Evolutionary conservation across 192 early-diverging fungal genomes (phyloP).

Genomic region (Coemansia furcata): DNA sequence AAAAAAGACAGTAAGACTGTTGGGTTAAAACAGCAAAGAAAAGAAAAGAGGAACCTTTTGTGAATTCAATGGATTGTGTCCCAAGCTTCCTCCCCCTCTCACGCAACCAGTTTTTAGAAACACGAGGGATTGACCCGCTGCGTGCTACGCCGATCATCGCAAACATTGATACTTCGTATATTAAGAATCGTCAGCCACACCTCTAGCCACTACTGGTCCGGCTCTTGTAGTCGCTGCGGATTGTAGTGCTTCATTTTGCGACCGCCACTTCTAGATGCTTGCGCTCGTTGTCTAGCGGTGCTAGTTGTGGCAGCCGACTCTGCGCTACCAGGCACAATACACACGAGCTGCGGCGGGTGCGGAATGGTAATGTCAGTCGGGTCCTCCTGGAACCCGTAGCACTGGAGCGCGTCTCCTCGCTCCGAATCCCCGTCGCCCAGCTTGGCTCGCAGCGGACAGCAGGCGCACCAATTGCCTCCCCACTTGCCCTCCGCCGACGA

Average conservation of each 20-base stretch:
- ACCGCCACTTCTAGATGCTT: neutral
- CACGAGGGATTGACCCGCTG: neutral
- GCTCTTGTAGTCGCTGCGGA: neutral
- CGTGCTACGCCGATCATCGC: neutral
- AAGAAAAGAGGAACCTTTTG: neutral
- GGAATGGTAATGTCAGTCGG: conserved; percentile 46
- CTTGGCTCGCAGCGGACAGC: conserved; percentile 37
- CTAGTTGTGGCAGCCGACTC: neutral
- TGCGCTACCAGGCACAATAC: conserved; percentile 14
- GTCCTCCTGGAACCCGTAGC: conserved; percentile 45
- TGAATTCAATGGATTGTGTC: neutral
- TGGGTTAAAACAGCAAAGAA: neutral
- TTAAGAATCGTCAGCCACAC: neutral
- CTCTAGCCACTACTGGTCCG: neutral
- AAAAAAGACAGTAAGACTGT: neutral
- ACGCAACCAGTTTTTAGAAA: neutral
- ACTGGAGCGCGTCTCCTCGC: conserved; percentile 9
- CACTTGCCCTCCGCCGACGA: conserved; percentile 16
- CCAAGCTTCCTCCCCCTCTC: neutral
- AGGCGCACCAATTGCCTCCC: conserved; percentile 48
- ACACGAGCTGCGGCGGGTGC: conserved; percentile 38
- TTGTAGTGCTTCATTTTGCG: neutral
- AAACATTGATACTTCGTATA: neutral
- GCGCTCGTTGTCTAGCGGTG: neutral
- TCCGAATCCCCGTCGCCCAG: neutral